Evolutionary conservation across 768 basidiomycete genomes (phyloP), one percentile per base, ranked within the genome.

Genomic region (Paxillus involutus): DNA sequence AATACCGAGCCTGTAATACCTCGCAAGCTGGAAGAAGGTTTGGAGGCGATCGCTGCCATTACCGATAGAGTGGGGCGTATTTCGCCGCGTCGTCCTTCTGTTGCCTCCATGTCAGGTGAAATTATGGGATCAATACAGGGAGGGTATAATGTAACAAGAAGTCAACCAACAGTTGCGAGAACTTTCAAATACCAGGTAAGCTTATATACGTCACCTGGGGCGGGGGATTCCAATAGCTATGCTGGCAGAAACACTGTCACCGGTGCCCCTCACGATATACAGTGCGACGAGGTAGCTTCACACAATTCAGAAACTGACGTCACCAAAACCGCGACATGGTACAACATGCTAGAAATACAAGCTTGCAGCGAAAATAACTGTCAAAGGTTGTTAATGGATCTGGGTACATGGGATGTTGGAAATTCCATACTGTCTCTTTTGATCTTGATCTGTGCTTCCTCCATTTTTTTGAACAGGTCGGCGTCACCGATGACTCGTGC

Each of bases 401-500:
- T 17, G n/a, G 29, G 53, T 4, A 26, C 21, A 21, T 32, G 45
- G 14, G 37, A 30, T 14, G 59, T 37, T 47, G 12, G 40, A 60
- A 3, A 16, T 14, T 32, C 84, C 94, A 79, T 71, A 94, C 94
- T 96, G 69, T 98, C 97, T 70, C 97, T 77, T 71, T 96, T 96
- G 61, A 99, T 98, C 71, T 88, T 89, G 39, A 84, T 81, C 65
- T 98, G 95, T 0, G 91, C 86, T 62, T 94, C 91, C 64, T 98
- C 96, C 94, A 98, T 97, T 70, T 98, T 98, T 72, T 89, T 90
- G 80, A 98, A 97, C 39, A 99, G 72, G 47, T 91, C 94, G 21
- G 89, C 88, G 70, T 98, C 97, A 3, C 97, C 97, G 49, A 98
- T 97, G 37, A 98, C 95, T 33, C 97, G 82, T 7, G 97, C 97